Conservation (phyloP, 23 red algal species). For the Gracilaria caudata region DNA sequence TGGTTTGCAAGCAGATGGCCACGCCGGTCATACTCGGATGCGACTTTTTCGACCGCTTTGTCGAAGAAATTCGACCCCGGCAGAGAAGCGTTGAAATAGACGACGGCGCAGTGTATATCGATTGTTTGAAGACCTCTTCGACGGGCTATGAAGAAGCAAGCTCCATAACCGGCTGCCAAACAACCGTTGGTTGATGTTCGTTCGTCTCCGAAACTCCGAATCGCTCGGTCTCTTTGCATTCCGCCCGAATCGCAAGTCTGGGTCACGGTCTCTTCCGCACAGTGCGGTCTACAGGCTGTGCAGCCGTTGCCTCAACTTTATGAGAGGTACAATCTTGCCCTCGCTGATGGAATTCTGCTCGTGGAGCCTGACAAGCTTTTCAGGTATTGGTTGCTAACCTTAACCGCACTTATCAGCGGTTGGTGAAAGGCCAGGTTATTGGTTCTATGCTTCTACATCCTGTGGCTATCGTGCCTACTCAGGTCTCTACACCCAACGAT, state of each 20-base stretch:
- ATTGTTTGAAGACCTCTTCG: conserved; percentile 24
- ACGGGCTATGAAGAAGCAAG: conserved; percentile 4
- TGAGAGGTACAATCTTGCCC: neutral
- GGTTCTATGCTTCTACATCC: conserved; percentile 13
- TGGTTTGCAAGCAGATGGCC: conserved; percentile 35
- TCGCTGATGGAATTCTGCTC: conserved; percentile 9
- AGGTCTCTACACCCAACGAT: conserved; percentile 8
- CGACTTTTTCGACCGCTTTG: conserved; percentile 45
- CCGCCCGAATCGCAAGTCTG: conserved; percentile 10
- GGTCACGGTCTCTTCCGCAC: conserved; percentile 3
- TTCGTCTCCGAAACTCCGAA: neutral
- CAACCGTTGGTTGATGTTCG: neutral
- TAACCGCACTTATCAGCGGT: neutral
- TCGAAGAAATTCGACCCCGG: conserved; percentile 36
- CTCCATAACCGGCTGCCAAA: neutral
- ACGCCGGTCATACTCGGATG: conserved; percentile 23
- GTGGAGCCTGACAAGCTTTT: conserved; percentile 19
- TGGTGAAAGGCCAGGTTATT: conserved; percentile 29
- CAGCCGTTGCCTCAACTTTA: neutral
- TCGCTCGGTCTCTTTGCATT: neutral
- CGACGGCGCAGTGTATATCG: conserved; percentile 2
- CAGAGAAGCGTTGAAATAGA: conserved; percentile 29
- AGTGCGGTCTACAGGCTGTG: conserved; percentile 1
- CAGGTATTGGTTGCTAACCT: conserved; percentile 24
- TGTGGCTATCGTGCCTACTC: conserved; percentile 12